Evolutionary conservation across 129 eudicot species (phyloP).

Genomic region (Ambrosia artemisiifolia): DNA sequence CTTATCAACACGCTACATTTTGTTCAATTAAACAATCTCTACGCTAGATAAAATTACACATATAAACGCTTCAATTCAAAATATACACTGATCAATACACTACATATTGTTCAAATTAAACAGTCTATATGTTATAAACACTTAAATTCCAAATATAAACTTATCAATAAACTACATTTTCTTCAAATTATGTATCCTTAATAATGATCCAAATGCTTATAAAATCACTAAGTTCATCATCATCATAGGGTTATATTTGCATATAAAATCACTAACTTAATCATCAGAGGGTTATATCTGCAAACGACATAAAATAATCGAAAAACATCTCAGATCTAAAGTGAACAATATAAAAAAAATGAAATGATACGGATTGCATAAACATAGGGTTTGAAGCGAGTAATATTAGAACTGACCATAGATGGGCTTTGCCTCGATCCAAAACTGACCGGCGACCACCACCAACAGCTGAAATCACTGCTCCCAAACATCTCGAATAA

Average conservation of each 20-base stretch:
- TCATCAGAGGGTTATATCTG: background rate
- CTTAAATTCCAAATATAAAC: background rate
- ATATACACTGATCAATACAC: background rate
- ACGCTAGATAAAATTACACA: background rate
- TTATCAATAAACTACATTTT: background rate
- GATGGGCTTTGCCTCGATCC: background rate
- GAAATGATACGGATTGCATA: background rate
- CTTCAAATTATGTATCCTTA: background rate
- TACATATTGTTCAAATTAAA: background rate
- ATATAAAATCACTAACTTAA: background rate
- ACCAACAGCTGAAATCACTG: too few relatives aligned
- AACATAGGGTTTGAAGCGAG: conserved; percentile 26
- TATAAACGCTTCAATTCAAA: background rate
- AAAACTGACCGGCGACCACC: too few relatives aligned
- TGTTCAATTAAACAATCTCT: background rate
- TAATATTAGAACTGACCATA: conserved; percentile 16
- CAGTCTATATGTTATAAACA: background rate
- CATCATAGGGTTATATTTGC: background rate
- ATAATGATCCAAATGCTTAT: too few relatives aligned
- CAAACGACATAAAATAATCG: background rate
- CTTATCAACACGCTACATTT: background rate
- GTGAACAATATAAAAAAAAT: background rate
- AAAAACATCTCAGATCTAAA: background rate
- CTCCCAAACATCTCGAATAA: too few relatives aligned
- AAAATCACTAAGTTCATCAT: too few relatives aligned